Evolutionary conservation across 148 eudicot species (phyloP), one percentile per base, ranked within the genome.

Genomic region (Drosera capensis): DNA sequence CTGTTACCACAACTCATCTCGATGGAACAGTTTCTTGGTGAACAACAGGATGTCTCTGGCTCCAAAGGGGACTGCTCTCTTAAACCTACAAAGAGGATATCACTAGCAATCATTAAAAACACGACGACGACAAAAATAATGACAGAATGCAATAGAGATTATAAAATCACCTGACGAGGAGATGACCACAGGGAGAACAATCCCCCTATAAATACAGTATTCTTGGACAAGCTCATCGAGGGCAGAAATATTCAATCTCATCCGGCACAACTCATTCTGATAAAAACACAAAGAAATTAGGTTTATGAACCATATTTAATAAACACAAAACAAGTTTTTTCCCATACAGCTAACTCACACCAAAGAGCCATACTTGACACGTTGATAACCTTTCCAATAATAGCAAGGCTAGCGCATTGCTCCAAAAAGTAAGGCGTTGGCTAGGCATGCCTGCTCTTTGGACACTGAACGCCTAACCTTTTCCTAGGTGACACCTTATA

Each of bases 241-340:
- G 48, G 75, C n/a, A 18, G 87, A 56, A 12, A 58, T 49, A 58
- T 90, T 70, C 70, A 90, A 53, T 54, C 77, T 75, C 67, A 71
- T 71, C 51, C 87, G 77, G 65, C 97, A 78, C 52, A 90, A 55
- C 67, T 90, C 97, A 66, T 90, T 90, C 97, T 90, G 78, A 30
- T 51, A 58, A 39, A 56, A 45, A 48, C 42, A 51, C 18, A 26
- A 6, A 24, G 15, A 19, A 9, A 29, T 12, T 7, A 41, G 7
- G 20, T 41, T 14, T 8, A 19, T 40, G 19, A 16, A 20, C 15
- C 12, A 39, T n/a, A 30, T 5, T 30, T 30, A 30, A 5, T 5
- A 13, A 30, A 30, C 35, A 30, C 7, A 30, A 30, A 30, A 30
- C 6, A 30, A 13, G 35, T 13, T 30, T 13, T 5, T 13, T 30